These are phyloP conservation scores for Panellus pusillus DNA, from an alignment of 768 basidiomycete genomes.

Conservation along the genomic window DNA sequence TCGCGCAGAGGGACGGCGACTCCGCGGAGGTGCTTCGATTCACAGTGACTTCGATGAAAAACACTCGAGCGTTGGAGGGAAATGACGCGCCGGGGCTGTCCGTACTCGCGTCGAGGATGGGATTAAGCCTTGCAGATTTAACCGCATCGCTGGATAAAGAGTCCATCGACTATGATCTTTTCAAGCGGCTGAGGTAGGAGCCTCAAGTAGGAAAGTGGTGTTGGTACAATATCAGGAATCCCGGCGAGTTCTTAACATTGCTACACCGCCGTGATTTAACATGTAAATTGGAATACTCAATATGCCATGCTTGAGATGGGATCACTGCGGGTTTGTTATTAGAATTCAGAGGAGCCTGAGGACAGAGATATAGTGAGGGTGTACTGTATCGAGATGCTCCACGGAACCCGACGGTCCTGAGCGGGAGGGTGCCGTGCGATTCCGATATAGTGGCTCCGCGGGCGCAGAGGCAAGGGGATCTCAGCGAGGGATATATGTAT, in stretches of 20 bases:
- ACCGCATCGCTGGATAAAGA: constrained; percentile 4
- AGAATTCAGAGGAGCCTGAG: too few species aligned
- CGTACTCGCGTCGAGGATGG: constrained; percentile 5
- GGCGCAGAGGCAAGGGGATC: neutral
- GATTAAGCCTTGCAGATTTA: constrained; percentile 2
- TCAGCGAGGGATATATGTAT: constrained; percentile 2
- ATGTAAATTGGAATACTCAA: too few species aligned
- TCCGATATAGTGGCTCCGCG: constrained; percentile 7
- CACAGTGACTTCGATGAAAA: constrained; percentile 1
- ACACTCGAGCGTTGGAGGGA: constrained; percentile 14
- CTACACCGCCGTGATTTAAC: too few species aligned
- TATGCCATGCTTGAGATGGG: too few species aligned
- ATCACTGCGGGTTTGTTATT: too few species aligned
- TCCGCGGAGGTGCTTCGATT: neutral
- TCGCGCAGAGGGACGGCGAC: constrained; percentile 6
- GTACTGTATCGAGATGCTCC: too few species aligned
- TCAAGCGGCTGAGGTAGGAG: neutral
- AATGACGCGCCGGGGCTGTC: constrained; percentile 6
- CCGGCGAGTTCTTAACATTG: too few species aligned
- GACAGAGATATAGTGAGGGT: too few species aligned
- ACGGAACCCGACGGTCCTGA: too few species aligned
- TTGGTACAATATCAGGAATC: too few species aligned
- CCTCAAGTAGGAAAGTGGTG: too few species aligned
- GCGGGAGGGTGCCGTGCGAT: too few species aligned
- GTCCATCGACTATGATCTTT: neutral